phyloP scores from a whole-genome alignment of 495 filamentous ascomycete species.

The Tuber magnatum region DNA sequence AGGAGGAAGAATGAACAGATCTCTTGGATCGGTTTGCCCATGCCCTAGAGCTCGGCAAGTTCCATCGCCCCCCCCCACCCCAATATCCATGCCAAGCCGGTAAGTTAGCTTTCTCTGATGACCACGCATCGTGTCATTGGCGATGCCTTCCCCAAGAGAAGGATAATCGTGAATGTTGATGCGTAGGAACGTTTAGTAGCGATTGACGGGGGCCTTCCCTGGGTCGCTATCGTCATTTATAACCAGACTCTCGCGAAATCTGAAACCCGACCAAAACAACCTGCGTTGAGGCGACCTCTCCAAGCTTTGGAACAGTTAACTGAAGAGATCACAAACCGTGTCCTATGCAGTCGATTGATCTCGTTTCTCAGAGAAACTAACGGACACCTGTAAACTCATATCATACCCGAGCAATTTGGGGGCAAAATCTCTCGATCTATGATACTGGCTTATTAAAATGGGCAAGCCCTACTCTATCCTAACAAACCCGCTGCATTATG shows the following conservation, averaged over 20 bases:
- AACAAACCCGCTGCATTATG: neutral
- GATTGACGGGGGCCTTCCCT: neutral
- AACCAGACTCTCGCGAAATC: neutral
- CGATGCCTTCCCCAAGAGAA: neutral
- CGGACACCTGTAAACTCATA: neutral
- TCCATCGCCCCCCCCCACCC: neutral
- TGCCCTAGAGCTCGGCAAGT: neutral
- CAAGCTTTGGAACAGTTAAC: neutral
- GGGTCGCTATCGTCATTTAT: neutral
- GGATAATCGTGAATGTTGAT: neutral
- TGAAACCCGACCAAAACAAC: neutral
- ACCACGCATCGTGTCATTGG: neutral
- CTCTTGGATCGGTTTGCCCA: neutral
- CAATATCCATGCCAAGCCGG: constrained; percentile 1
- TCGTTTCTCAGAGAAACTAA: neutral
- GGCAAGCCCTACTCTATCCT: neutral
- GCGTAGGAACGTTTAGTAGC: neutral
- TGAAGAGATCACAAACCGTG: neutral
- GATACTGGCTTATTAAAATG: no score
- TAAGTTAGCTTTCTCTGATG: neutral
- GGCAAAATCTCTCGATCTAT: neutral
- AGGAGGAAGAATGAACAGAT: neutral
- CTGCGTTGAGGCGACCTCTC: neutral
- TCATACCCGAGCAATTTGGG: neutral
- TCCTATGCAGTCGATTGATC: neutral